phyloP scores from a whole-genome alignment of 768 basidiomycete genomes.

The Hemileccinum rubropunctum region DNA sequence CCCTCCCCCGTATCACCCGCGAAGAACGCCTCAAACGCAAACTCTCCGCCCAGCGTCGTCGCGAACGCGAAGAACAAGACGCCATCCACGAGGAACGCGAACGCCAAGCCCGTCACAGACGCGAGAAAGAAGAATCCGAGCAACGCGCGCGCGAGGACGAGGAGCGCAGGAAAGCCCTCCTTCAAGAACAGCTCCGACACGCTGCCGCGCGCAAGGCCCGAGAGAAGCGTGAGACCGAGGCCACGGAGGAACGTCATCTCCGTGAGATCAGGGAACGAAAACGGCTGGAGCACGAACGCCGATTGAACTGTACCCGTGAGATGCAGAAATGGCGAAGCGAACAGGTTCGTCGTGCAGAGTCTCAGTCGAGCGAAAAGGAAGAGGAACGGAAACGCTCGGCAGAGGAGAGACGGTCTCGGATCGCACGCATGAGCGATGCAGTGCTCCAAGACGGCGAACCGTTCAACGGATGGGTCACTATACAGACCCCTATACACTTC shows the following conservation, averaged over 20 bases:
- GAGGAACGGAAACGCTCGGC: constrained; percentile 41
- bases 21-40: constrained; percentile 26
- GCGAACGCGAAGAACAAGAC: constrained; percentile 39
- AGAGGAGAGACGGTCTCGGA: constrained; percentile 37
- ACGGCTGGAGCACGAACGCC: constrained; percentile 43
- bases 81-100: constrained; percentile 44
- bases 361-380: constrained; percentile 43
- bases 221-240: constrained; percentile 39
- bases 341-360: constrained; percentile 43
- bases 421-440: constrained; percentile 44
- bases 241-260: constrained; percentile 45
- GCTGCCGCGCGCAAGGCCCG: constrained; percentile 33
- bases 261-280: constrained; percentile 48
- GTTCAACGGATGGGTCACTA: constrained; percentile 57
- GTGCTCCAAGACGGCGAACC: constrained; percentile 43
- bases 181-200: constrained; percentile 43
- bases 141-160: constrained; percentile 41
- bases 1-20: constrained; percentile 17
- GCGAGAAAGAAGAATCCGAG: constrained; percentile 19
- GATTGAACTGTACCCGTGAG: constrained; percentile 49
- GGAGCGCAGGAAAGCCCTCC: constrained; percentile 37
- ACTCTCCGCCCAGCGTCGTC: constrained; percentile 21
- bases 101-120: constrained; percentile 33
- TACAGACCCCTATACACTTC: constrained; percentile 52
- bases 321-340: constrained; percentile 53